Evolutionary conservation across 495 filamentous ascomycete genomes (phyloP), one percentile per base, ranked within the genome.

Genomic region (Neurospora terricola): DNA sequence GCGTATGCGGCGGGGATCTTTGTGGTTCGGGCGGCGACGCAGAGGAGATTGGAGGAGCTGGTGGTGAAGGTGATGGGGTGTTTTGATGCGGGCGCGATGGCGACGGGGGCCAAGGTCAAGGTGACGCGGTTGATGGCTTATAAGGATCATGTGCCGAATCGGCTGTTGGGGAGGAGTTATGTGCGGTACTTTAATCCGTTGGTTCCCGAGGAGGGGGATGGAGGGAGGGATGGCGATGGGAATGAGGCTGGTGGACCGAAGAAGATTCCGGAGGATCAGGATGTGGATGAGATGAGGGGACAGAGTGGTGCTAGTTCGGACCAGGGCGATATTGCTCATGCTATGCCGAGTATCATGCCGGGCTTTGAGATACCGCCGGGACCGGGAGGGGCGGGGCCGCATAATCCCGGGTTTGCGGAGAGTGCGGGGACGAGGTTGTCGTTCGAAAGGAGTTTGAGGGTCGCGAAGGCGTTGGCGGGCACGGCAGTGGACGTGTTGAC

Each of bases 271-370:
- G 82, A 81, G 45, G 80, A 80, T 23, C 78, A 77, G 10, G 82
- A 86, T 21, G 76, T 88, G 10, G 85, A 87, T 70, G 81, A 87
- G 23, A 74, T 86, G 36, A 82, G 81, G 11, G 87, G 84, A 6
- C 85, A 83, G 4, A 87, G 86, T 0, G 84, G 85, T 81, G 86
- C 88, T 23, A 89, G 88, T 80, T 87, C 82, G 36, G 88, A 86
- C 71, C 85, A 87, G 85, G 90, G 90, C 0, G 86, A 92, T 76
- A 84, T 93, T 73, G 90, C 88, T 77, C 87, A 91, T 75, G 84
- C 86, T 2, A 84, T 90, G 75, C 91, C 90, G 27, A 90, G 87
- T 40, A 75, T 93, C 21, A 88, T 84, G 73, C 82, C 85, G 2
- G 86, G 87, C 54, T 91, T 92, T 36, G 59, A 72, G 5, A 91